phyloP scores from a whole-genome alignment of 2,329 filamentous ascomycete genomes.

The Gnomoniopsis smithogilvyi region DNA sequence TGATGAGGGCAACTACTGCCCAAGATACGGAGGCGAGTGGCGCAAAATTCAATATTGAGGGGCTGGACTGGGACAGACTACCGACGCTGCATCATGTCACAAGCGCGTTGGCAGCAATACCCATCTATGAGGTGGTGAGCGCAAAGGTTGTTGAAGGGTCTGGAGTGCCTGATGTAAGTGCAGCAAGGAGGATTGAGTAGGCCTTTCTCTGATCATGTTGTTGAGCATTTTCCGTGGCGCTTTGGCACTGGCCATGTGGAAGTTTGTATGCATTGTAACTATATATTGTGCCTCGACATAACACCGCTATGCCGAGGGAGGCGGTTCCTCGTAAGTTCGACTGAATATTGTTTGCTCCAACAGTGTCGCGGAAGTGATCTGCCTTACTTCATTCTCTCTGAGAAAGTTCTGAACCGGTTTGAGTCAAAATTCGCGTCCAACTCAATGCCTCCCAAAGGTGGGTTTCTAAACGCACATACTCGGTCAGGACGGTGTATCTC shows the following conservation, averaged over 20 bases:
- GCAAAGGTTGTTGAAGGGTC: slow-evolving; percentile 53
- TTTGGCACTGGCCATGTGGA: not conserved
- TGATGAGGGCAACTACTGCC: slow-evolving; percentile 28
- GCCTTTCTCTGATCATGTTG: not conserved
- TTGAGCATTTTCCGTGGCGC: not conserved
- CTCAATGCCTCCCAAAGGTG: not conserved
- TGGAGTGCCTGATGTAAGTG: slow-evolving; percentile 16
- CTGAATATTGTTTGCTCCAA: not conserved
- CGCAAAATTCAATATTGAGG: slow-evolving; percentile 45
- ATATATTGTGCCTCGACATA: not conserved
- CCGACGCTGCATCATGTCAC: slow-evolving; percentile 61
- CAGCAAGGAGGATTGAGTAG: slow-evolving; percentile 16
- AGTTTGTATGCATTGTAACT: too few species aligned
- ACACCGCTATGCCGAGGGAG: not conserved
- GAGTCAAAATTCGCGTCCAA: not conserved
- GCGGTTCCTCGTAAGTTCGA: too few species aligned
- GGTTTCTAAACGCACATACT: too few species aligned
- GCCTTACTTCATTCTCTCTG: not conserved
- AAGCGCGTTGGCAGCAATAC: slow-evolving; percentile 49
- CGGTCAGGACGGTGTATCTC: too few species aligned
- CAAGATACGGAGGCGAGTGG: slow-evolving; percentile 8
- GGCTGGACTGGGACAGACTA: slow-evolving; percentile 48
- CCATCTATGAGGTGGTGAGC: slow-evolving; percentile 52
- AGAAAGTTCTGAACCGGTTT: not conserved
- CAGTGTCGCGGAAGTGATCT: not conserved